phyloP scores from a whole-genome alignment of 2,329 filamentous ascomycete species.

The Fusarium sp. region DNA sequence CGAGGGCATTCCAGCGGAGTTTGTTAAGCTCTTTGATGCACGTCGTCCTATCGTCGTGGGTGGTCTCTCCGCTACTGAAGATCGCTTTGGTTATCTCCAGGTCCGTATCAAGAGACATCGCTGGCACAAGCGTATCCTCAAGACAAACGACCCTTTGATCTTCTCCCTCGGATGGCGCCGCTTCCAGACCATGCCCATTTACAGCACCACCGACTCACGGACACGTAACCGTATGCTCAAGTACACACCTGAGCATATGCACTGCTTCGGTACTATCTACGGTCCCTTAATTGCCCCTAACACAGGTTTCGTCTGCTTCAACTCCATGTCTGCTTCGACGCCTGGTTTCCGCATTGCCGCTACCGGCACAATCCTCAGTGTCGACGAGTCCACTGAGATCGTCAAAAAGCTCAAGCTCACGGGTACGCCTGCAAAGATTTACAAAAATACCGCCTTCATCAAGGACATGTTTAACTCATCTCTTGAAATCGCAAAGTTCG shows the following conservation, averaged over 20 bases:
- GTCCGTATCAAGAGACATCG: slow-evolving; percentile 96
- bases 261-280: slow-evolving; percentile 96
- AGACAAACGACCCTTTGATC: slow-evolving; percentile 97
- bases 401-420: slow-evolving; percentile 99
- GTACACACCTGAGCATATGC: slow-evolving; percentile 99
- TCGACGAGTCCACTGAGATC: slow-evolving; percentile 96
- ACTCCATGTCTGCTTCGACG: slow-evolving; percentile 85
- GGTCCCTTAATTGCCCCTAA: slow-evolving; percentile 95
- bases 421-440: slow-evolving; percentile 94
- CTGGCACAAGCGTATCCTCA: slow-evolving; percentile 99
- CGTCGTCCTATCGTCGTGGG: slow-evolving; percentile 88
- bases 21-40: slow-evolving; percentile 84
- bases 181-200: slow-evolving; percentile 93
- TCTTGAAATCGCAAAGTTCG: slow-evolving; percentile 97
- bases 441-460: slow-evolving; percentile 99
- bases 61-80: slow-evolving; percentile 92
- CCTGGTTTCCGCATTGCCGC: slow-evolving; percentile 95
- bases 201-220: slow-evolving; percentile 94
- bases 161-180: slow-evolving; percentile 96
- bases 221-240: slow-evolving; percentile 98
- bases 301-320: slow-evolving; percentile 94
- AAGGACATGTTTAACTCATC: slow-evolving; percentile 97
- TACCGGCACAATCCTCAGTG: slow-evolving; percentile 91
- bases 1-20: slow-evolving; percentile 90
- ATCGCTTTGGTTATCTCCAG: slow-evolving; percentile 95